Conservation (phyloP, 2,329 filamentous ascomycete genomes). For the Bipolaris zeicola region DNA sequence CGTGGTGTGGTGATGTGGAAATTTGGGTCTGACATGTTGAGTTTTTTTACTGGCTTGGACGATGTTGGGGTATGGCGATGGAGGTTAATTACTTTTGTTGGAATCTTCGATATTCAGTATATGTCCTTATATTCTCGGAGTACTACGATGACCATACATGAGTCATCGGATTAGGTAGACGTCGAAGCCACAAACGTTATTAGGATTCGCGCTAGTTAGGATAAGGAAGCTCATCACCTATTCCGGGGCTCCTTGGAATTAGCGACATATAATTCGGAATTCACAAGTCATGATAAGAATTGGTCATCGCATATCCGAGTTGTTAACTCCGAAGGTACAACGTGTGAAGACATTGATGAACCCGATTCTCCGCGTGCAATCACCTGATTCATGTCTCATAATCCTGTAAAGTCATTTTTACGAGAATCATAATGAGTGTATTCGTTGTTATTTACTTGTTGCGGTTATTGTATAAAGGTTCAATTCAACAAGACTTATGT, state of each 20-base stretch:
- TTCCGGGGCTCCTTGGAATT: neutral
- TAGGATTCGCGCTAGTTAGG: constrained; percentile 1
- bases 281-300: neutral
- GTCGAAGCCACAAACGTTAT: neutral
- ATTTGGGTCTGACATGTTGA: constrained; percentile 43
- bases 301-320: neutral
- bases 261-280: neutral
- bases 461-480: too few species aligned
- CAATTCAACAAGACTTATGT: too few species aligned
- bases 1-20: constrained; percentile 67
- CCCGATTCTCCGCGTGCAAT: neutral
- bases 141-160: neutral
- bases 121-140: too few species aligned
- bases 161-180: constrained; percentile 2
- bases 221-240: constrained; percentile 3
- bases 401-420: neutral
- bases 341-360: neutral
- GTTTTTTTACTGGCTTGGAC: neutral
- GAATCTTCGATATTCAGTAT: too few species aligned
- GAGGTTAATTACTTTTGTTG: neutral
- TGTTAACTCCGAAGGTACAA: neutral
- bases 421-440: too few species aligned
- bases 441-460: too few species aligned
- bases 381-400: neutral
- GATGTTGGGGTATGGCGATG: neutral